phyloP scores from a whole-genome alignment of 306 rosid genomes.

The Quercus parvula region DNA sequence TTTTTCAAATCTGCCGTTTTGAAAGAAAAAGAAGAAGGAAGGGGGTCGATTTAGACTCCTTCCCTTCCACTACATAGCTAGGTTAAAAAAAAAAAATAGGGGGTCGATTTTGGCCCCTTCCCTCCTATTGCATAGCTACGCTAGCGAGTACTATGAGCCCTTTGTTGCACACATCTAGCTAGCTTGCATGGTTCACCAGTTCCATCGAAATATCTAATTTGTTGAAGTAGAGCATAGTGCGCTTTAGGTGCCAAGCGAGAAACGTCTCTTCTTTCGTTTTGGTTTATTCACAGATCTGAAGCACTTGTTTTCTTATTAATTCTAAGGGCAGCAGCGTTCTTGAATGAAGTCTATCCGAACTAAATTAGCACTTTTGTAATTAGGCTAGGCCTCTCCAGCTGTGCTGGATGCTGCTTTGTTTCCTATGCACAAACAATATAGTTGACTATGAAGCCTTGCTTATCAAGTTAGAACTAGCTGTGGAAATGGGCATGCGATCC shows the following conservation, averaged over 20 bases:
- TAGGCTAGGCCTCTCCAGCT: background rate
- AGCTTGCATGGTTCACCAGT: conserved; percentile 6
- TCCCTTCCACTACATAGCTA: no score
- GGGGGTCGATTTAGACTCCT: no score
- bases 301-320: background rate
- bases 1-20: no score
- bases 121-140: background rate
- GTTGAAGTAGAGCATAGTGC: background rate
- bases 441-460: no score
- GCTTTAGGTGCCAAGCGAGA: background rate
- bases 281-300: background rate
- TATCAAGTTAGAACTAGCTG: no score
- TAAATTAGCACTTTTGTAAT: background rate
- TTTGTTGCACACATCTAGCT: conserved; percentile 5
- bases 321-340: background rate
- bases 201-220: conserved; percentile 18
- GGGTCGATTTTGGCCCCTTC: background rate
- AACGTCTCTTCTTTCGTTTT: background rate
- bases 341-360: background rate
- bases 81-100: background rate
- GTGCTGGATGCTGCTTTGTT: no score
- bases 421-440: no score
- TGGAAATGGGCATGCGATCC: no score
- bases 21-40: no score
- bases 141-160: conserved; percentile 5